These are phyloP conservation scores for Aspergillus oerlinghausenensis DNA, from an alignment of 2,329 filamentous ascomycete genomes.

Conservation along the genomic window DNA sequence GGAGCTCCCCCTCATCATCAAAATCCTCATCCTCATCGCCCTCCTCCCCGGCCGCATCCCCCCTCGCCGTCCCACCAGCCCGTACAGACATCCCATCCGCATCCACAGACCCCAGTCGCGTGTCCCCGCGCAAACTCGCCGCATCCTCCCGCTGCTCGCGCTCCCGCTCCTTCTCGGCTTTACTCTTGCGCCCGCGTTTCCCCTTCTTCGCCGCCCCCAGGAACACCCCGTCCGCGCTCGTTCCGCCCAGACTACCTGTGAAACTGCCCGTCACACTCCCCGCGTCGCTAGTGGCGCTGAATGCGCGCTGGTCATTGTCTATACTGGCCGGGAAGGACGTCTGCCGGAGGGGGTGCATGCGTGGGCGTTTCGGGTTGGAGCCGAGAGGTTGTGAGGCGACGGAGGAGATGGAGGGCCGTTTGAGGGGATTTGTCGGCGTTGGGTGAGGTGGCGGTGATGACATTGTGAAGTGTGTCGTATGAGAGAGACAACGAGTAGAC, in stretches of 20 bases:
- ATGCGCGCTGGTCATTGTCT: constrained; percentile 27
- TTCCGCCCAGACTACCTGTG: constrained; percentile 38
- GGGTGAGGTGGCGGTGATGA: constrained; percentile 34
- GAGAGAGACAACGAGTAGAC: constrained; percentile 5
- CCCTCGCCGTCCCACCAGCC: constrained; percentile 26
- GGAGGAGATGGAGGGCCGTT: constrained; percentile 40
- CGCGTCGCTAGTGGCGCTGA: constrained; percentile 33
- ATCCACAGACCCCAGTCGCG: constrained; percentile 30
- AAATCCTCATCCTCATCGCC: constrained; percentile 49
- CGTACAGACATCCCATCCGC: constrained; percentile 28
- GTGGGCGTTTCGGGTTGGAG: constrained; percentile 28
- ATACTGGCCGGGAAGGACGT: constrained; percentile 41
- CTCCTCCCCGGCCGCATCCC: constrained; percentile 44
- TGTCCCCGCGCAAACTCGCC: constrained; percentile 22
- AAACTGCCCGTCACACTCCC: constrained; percentile 41
- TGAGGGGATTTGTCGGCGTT: constrained; percentile 30
- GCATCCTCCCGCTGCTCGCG: constrained; percentile 23
- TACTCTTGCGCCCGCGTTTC: constrained; percentile 37
- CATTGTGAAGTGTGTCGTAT: constrained; percentile 24
- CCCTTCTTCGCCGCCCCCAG: constrained; percentile 23
- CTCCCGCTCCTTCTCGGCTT: constrained; percentile 34
- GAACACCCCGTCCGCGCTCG: constrained; percentile 33
- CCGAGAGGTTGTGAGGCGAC: constrained; percentile 28
- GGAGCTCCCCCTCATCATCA: constrained; percentile 43
- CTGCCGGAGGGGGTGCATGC: constrained; percentile 45